Conservation (phyloP, 148 eudicot species). For the Agrostemma githago region DNA sequence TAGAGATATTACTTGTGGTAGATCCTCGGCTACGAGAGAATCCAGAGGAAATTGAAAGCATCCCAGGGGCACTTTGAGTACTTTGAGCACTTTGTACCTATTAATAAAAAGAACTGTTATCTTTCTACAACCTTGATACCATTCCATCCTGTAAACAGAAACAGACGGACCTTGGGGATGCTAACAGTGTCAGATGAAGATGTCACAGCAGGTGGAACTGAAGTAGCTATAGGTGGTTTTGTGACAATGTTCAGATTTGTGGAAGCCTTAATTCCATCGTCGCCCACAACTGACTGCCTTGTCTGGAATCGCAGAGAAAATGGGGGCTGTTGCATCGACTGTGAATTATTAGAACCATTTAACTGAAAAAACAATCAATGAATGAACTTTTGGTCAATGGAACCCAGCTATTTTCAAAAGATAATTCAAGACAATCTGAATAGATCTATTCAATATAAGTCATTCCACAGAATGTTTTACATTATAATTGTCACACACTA, state of each 20-base stretch:
- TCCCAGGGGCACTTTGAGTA: slow-evolving; percentile 42
- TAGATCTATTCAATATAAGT: background rate
- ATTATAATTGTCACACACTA: too few relatives aligned
- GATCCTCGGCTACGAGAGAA: slow-evolving; percentile 56
- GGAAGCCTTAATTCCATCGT: slow-evolving; percentile 55
- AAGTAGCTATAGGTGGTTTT: slow-evolving; percentile 45
- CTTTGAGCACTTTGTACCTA: slow-evolving; percentile 54
- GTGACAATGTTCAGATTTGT: slow-evolving; percentile 35
- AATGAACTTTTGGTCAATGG: too few relatives aligned
- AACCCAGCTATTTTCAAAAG: background rate
- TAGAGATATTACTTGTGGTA: slow-evolving; percentile 49
- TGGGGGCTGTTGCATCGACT: slow-evolving; percentile 40
- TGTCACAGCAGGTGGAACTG: slow-evolving; percentile 38
- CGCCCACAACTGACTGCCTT: slow-evolving; percentile 37
- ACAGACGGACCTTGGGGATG: slow-evolving; percentile 47
- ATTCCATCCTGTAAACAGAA: background rate
- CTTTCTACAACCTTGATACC: background rate
- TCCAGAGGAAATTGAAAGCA: slow-evolving; percentile 56
- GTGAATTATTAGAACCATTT: slow-evolving; percentile 45
- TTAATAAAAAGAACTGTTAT: background rate
- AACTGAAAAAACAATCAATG: slow-evolving; percentile 24
- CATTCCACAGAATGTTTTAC: background rate
- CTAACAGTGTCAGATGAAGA: slow-evolving; percentile 39
- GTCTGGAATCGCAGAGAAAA: slow-evolving; percentile 51
- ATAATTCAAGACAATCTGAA: background rate